Evolutionary conservation across 164 flowering plant genomes (phyloP).

Genomic region (Vitis rotundifolia): DNA sequence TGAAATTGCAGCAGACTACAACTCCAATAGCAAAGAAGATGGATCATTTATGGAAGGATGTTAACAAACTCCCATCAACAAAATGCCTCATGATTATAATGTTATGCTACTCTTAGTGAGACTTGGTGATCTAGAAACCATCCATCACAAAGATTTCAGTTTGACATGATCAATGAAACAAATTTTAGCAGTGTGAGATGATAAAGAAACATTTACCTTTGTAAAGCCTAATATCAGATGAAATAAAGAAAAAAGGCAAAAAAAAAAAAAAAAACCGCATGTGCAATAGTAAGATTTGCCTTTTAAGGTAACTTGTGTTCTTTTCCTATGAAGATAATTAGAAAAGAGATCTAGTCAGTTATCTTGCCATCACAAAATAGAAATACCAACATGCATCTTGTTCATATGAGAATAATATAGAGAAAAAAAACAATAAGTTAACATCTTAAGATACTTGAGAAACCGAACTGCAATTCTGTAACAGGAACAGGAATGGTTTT

Average conservation of each 20-base stretch:
- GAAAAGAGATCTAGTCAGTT: no score
- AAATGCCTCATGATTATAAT: background rate
- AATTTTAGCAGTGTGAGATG: constrained; percentile 13
- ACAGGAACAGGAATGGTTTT: no score
- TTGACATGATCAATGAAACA: constrained; percentile 3
- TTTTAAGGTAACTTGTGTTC: no score
- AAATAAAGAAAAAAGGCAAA: constrained; percentile 7
- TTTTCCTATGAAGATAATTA: no score
- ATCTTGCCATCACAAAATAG: no score
- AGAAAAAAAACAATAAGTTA: no score
- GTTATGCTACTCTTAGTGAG: constrained; percentile 18
- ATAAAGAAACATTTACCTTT: constrained; percentile 5
- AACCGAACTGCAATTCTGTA: no score
- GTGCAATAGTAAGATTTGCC: background rate
- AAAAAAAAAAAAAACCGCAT: background rate
- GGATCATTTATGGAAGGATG: constrained; percentile 6
- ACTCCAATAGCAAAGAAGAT: constrained; percentile 9
- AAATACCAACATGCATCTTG: no score
- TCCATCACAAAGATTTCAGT: constrained; percentile 11
- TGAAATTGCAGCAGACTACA: constrained; percentile 19
- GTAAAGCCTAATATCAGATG: constrained; percentile 15
- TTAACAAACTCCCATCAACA: background rate
- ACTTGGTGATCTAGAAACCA: constrained; percentile 16
- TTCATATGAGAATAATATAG: no score
- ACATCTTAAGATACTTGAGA: no score